Evolutionary conservation across 768 basidiomycete genomes (phyloP).

Genomic region (Strobilomyces confusus): DNA sequence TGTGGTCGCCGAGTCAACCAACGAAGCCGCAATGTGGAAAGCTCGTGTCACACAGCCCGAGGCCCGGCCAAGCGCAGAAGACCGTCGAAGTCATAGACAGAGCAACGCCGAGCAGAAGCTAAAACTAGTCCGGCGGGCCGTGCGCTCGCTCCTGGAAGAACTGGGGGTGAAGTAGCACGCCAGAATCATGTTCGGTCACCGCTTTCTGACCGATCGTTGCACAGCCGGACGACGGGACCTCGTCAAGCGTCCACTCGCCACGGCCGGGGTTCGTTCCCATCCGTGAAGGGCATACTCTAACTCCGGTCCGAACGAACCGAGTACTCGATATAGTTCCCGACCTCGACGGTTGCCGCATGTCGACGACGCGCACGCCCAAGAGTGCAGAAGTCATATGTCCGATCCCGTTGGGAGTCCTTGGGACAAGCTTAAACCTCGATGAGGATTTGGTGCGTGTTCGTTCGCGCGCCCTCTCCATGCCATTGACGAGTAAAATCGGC

Average conservation of each 20-base stretch:
- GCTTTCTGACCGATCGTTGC: slow-evolving; percentile 3
- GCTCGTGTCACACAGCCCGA: slow-evolving; percentile 39
- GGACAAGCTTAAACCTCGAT: slow-evolving; percentile 29
- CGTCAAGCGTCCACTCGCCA: slow-evolving; percentile 13
- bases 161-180: slow-evolving; percentile 30
- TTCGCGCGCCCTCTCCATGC: not conserved
- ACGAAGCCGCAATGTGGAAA: slow-evolving; percentile 20
- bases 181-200: not conserved
- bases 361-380: slow-evolving; percentile 38
- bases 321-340: slow-evolving; percentile 3
- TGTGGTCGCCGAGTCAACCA: slow-evolving; percentile 15
- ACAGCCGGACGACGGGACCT: slow-evolving; percentile 21
- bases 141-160: slow-evolving; percentile 41
- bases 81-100: slow-evolving; percentile 30
- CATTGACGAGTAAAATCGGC: not conserved
- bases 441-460: slow-evolving; percentile 40
- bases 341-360: slow-evolving; percentile 36
- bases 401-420: slow-evolving; percentile 26
- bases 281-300: not conserved
- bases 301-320: slow-evolving; percentile 10
- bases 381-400: slow-evolving; percentile 32
- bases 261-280: not conserved
- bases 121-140: slow-evolving; percentile 36
- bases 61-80: slow-evolving; percentile 18
- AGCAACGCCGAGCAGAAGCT: slow-evolving; percentile 32